Base-by-base conservation (phyloP, 2,329 filamentous ascomycete genomes). In the Boeremia exigua region DNA sequence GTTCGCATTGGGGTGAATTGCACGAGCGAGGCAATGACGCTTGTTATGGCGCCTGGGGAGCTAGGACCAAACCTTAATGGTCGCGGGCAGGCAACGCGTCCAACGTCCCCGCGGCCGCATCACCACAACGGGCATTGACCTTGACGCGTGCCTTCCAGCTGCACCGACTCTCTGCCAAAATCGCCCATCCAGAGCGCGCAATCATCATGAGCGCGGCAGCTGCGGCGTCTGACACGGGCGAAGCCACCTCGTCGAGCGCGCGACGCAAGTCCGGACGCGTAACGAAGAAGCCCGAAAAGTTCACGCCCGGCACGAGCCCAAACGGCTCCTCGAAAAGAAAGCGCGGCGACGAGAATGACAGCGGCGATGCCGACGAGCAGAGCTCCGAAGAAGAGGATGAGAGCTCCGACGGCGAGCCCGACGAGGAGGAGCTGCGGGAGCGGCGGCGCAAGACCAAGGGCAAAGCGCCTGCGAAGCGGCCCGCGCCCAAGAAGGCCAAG, bases 401-500 rank as follows among this genome's bases (percentile, higher is more conserved):
- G 15, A 72, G 67, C 61, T 73, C 66, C 56, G 73, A 76, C 47
- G 68, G 66, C 58, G 75, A 76, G 53, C 73, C 73, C 12, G 75
- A 77, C 48, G 73, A 76, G 40, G 74, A 77, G 55, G 75, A 77
- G 58, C 37, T 76, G 56, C 70, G 66, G 45, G 73, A 75, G 50
- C 69, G 67, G 48, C 65, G 67, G 57, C 68, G 69, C 54, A 74
- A 68, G 60, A 71, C 62, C 58, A 73, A 71, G 59, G 59, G 56
- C 59, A 72, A 70, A 46, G 48, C 58, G 8, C 37, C 60, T 32
- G 65, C 61, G 10, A 68, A 63, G 48, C 71, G 81, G 40, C 80
- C 81, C 9, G 75, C 71, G 33, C 69, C 75, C 62, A 84, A 84
- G 60, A 81, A 86, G 71, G 75, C 81, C 34, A 87, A 83, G 71